phyloP scores from a whole-genome alignment of 805 yeast genomes.

The Starmerella floris region DNA sequence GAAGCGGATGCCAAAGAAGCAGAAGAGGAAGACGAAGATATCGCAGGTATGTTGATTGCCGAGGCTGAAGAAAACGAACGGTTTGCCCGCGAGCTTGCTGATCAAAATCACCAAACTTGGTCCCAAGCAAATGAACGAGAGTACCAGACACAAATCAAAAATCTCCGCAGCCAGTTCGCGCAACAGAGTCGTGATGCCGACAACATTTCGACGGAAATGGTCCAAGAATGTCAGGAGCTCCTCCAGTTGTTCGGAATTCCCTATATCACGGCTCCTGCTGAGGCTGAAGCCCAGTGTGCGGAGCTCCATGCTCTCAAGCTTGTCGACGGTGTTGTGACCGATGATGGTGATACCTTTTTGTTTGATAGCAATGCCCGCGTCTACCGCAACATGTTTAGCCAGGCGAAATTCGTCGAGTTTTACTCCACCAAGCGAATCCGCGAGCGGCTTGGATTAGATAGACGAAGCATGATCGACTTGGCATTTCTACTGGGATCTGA shows the following conservation, averaged over 20 bases:
- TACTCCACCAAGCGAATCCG: slow-evolving; percentile 50
- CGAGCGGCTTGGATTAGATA: slow-evolving; percentile 49
- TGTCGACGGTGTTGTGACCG: slow-evolving; percentile 92
- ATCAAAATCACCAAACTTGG: slow-evolving; percentile 17
- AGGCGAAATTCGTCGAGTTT: slow-evolving; percentile 80
- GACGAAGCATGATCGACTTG: slow-evolving; percentile 55
- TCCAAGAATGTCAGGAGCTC: slow-evolving; percentile 79
- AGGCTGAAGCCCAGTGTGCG: slow-evolving; percentile 98
- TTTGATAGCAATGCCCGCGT: slow-evolving; percentile 67
- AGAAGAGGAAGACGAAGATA: slow-evolving; percentile 59
- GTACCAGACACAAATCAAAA: slow-evolving; percentile 26
- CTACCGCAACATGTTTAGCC: slow-evolving; percentile 88
- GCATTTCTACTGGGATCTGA: slow-evolving; percentile 87
- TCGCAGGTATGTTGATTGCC: slow-evolving; percentile 45
- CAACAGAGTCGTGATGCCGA: slow-evolving; percentile 78
- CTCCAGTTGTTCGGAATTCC: slow-evolving; percentile 86
- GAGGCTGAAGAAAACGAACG: slow-evolving; percentile 64
- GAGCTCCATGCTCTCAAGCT: slow-evolving; percentile 50
- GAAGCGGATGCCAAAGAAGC: slow-evolving; percentile 28
- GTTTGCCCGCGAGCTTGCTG: slow-evolving; percentile 36
- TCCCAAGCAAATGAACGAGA: slow-evolving; percentile 18
- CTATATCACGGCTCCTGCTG: slow-evolving; percentile 91
- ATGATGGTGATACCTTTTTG: slow-evolving; percentile 90
- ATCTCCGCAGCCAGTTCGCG: slow-evolving; percentile 46
- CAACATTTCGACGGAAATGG: slow-evolving; percentile 76